Evolutionary conservation across 306 rosid species (phyloP), one percentile per base, ranked within the genome.

Genomic region (Comarum palustre): DNA sequence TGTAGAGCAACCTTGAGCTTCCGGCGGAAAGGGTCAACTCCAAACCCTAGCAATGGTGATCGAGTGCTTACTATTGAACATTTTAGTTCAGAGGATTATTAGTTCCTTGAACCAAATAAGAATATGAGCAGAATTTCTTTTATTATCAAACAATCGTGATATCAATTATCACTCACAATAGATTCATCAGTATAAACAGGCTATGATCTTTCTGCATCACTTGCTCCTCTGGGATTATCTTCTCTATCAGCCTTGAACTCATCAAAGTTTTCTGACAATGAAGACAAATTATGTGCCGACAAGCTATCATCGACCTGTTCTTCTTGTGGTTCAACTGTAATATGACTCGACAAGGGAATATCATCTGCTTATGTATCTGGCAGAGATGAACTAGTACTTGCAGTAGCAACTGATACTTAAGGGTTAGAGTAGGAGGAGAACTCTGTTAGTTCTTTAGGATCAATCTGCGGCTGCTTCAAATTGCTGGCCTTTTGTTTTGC

Each of bases 211-310:
- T 73, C 69, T 32, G 76, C 81, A 68, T 77, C 75, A 60, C 78
- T 77, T 36, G 79, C 59, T 8, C 48, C 62, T 36, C 69, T 42
- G 39, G 45, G 67, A 61, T 81, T 46, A 25, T 83, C 81, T 89
- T 89, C 98, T 81, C 79, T 87, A 75, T 74, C 83, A 38, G 96
- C 91, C 85, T 83, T 89, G 89, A 87, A 94, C 57, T 89, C 89
- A 22, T 82, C 90, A 27, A 38, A 87, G 63, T 84, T 83, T 52
- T 91, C 92, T 31, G 88, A 77, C 66, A 70, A 46, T 2, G 82
- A 75, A 45, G 79, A 47, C 57, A 86, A 68, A 48, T 82, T 76
- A 24, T 52, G 54, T 59, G 82, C 57, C 1, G 69, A 58, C 20
- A 74, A 84, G 78, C 78, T 69, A 15, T 47, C 68, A 42, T 77